Base-by-base conservation (phyloP, 495 filamentous ascomycete genomes). In the Annulohypoxylon maeteangense region DNA sequence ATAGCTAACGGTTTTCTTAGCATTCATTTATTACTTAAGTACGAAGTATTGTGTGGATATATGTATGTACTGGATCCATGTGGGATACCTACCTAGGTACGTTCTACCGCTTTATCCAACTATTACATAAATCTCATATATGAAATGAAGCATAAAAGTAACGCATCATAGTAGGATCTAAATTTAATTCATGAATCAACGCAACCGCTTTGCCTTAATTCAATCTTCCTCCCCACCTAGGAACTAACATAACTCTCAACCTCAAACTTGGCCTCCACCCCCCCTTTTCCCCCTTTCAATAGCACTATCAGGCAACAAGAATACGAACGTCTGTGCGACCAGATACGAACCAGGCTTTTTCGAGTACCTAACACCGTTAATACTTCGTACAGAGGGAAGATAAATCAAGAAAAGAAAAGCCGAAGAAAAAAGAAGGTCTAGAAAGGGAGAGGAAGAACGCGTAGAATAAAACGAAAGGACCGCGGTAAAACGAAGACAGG, bases 251-350 rank as follows among this genome's bases (percentile, higher is more conserved):
- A 50, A 71, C 50, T 58, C 55, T 54, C 44, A 59, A 65, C 54
- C 53, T 68, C 65, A 56, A 68, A 65, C 64, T 68, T 38, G 56
- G 56, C 64, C 70, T 68, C 70, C 70, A 60, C 70, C 65, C 70
- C 65, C 70, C 65, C 57, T 55, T 60, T 64, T 54, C 23, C 62
- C 62, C 50, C 25, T 63, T 57, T 51, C 51, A 62, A 63, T 34
- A 50, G 44, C 42, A 31, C 54, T 48, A 65, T 42, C 45, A 20
- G 65, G 36, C 58, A 38, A 16, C 65, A 36, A 58, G 38, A 60
- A 64, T 68, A 67, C 64, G 54, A 72, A 25, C 31, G 55, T 56
- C 65, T 63, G 62, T 62, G 68, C 62, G 47, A 72, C 59, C 40
- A n/a, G 45, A 23, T 12, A 22, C 58, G n/a, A 44, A 7, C 18